These are phyloP conservation scores for Saturnispora gosingensis DNA, from an alignment of 805 yeast species.

Conservation along the genomic window DNA sequence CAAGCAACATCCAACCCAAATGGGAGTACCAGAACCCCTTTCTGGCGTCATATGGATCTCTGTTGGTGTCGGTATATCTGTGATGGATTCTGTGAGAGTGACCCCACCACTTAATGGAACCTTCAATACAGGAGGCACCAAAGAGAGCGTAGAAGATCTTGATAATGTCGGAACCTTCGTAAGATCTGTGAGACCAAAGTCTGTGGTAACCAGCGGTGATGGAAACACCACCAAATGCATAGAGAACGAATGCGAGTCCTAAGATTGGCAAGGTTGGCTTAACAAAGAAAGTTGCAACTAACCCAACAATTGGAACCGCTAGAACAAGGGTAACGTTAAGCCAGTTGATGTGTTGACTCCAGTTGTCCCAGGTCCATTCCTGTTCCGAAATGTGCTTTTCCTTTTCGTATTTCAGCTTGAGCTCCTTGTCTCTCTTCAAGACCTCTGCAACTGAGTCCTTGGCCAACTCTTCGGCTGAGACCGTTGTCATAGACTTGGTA, in stretches of 20 bases:
- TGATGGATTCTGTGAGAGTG: slow-evolving; percentile 82
- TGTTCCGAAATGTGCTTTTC: slow-evolving; percentile 60
- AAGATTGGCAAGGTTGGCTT: slow-evolving; percentile 43
- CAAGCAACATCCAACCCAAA: slow-evolving; percentile 76
- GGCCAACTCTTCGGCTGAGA: slow-evolving; percentile 56
- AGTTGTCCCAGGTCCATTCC: slow-evolving; percentile 67
- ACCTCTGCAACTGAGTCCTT: slow-evolving; percentile 41
- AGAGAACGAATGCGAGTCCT: slow-evolving; percentile 40
- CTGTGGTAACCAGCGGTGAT: slow-evolving; percentile 83
- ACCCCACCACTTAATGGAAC: slow-evolving; percentile 86
- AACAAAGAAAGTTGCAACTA: slow-evolving; percentile 34
- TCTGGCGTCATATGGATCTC: slow-evolving; percentile 85
- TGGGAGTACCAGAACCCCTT: slow-evolving; percentile 78
- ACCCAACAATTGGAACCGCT: slow-evolving; percentile 49
- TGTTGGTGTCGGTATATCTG: slow-evolving; percentile 71
- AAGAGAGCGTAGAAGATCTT: slow-evolving; percentile 61
- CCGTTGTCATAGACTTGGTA: slow-evolving; percentile 58
- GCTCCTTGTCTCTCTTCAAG: slow-evolving; percentile 36
- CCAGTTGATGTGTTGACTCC: slow-evolving; percentile 76
- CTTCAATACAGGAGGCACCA: slow-evolving; percentile 79
- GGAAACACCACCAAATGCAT: slow-evolving; percentile 57
- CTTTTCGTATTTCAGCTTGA: slow-evolving; percentile 32
- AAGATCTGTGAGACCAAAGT: slow-evolving; percentile 69
- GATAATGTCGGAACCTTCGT: slow-evolving; percentile 51
- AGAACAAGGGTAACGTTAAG: slow-evolving; percentile 58